These are phyloP conservation scores for Ophiostoma triangulosporum DNA, from an alignment of 2,329 filamentous ascomycete species.

Conservation along the genomic window DNA sequence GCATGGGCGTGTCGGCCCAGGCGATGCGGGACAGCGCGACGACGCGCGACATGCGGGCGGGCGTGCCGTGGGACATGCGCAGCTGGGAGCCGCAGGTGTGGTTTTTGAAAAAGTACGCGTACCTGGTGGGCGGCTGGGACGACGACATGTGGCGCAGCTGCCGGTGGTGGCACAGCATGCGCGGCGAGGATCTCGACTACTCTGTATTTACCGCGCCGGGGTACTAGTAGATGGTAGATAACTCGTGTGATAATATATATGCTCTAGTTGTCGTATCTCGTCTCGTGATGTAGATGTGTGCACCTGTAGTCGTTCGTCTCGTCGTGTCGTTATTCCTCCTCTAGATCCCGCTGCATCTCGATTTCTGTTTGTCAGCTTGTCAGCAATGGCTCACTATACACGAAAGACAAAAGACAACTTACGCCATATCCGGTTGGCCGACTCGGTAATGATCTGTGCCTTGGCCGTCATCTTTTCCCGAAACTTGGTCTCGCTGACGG, in stretches of 20 bases:
- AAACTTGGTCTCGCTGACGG: constrained; percentile 4
- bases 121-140: constrained; percentile 15
- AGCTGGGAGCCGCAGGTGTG: constrained; percentile 31
- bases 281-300: too few relatives aligned
- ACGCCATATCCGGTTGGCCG: constrained; percentile 59
- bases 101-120: constrained; percentile 27
- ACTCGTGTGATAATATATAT: not conserved
- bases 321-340: constrained; percentile 9
- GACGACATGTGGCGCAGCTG: constrained; percentile 15
- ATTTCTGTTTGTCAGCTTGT: constrained; percentile 11
- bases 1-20: constrained; percentile 5
- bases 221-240: not conserved
- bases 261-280: too few relatives aligned
- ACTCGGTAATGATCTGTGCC: constrained; percentile 53
- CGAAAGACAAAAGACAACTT: constrained; percentile 19
- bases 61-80: constrained; percentile 30
- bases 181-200: constrained; percentile 14
- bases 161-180: constrained; percentile 15
- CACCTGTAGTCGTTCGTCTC: not conserved
- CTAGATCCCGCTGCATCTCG: constrained; percentile 15
- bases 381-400: not conserved
- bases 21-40: constrained; percentile 9
- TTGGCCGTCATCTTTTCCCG: constrained; percentile 26
- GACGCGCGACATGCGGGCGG: constrained; percentile 19
- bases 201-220: constrained; percentile 9